Base-by-base conservation (phyloP, 2,329 filamentous ascomycete genomes). In the Aspergillus ustus region DNA sequence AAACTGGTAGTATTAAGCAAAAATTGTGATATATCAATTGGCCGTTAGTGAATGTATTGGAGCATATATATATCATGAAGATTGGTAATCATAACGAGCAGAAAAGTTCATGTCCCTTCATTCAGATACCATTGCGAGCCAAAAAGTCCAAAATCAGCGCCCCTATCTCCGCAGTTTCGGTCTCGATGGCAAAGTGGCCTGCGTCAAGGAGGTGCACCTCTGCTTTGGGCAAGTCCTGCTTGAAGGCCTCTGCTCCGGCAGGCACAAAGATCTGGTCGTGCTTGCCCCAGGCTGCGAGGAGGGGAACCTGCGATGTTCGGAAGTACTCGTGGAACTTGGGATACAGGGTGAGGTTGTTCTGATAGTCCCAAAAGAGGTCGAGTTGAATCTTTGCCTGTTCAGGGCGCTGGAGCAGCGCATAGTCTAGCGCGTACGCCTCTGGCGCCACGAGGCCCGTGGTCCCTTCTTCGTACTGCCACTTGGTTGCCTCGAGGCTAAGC, bases 231-330 rank as follows among this genome's bases (percentile, higher is more conserved):
- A 84, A 71, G 73, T 88, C 85, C 22, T 68, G 74, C 67, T 79
- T 80, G 65, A 77, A 88, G 0, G 84, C 85, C 72, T 86, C 81
- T 0, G 85, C 85, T 0, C 85, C 86, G 0, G 79, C 65, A 0
- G 79, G 55, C 5, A 73, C 65, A 49, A 77, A 77, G 29, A 84
- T 81, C 3, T 70, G 66, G 73, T 88, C 86, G 60, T 84, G 80
- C 73, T 82, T 83, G 0, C 86, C 85, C 86, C 86, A 89, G 3
- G 83, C 77, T 1, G 84, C 84, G 63, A 89, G 69, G 3, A 88
- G 68, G 0, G 85, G 85, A 0, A 86, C 81, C 52, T 82, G 73
- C 0, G 76, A 82, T 7, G 77, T 70, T 4, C 82, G 74, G 49
- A 88, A 81, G 62, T 84, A 88, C 51, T 81, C 74, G 34, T 89